Conservation (phyloP, 768 basidiomycete species). For the Tricholoma sp. region DNA sequence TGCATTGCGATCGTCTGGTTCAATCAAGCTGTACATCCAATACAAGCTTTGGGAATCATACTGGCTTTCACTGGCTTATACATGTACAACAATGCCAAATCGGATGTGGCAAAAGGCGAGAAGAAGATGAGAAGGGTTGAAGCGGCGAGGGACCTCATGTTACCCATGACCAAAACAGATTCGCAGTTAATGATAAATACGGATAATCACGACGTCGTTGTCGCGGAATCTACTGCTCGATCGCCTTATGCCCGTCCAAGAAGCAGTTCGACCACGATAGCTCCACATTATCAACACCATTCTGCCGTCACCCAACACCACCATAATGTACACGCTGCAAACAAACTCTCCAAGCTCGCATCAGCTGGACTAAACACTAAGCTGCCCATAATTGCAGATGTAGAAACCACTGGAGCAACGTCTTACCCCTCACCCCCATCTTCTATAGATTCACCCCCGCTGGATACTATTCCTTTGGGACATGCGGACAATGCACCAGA, state of each 20-base stretch:
- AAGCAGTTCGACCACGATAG: slow-evolving; percentile 24
- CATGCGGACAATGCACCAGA: slow-evolving; percentile 13
- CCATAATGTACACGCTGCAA: slow-evolving; percentile 4
- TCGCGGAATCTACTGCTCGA: slow-evolving; percentile 31
- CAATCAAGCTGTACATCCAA: slow-evolving; percentile 72
- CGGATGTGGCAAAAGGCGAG: slow-evolving; percentile 91
- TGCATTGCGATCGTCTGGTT: slow-evolving; percentile 98
- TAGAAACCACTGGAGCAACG: slow-evolving; percentile 13
- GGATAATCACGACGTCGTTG: slow-evolving; percentile 29
- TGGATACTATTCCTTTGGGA: slow-evolving; percentile 14
- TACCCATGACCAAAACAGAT: slow-evolving; percentile 67
- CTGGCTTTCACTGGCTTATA: slow-evolving; percentile 88
- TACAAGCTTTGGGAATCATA: slow-evolving; percentile 87
- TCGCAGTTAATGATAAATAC: slow-evolving; percentile 41
- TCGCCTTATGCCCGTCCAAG: slow-evolving; percentile 32
- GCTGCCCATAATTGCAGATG: not conserved
- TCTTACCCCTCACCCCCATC: slow-evolving; percentile 45
- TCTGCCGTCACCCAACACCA: slow-evolving; percentile 12
- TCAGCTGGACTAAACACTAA: slow-evolving; percentile 7
- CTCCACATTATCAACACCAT: slow-evolving; percentile 19
- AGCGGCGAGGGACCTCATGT: slow-evolving; percentile 58
- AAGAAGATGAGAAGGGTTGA: slow-evolving; percentile 77
- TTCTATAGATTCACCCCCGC: slow-evolving; percentile 38
- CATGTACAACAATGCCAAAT: slow-evolving; percentile 94
- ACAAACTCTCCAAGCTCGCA: slow-evolving; percentile 12